Base-by-base conservation (phyloP, 2,329 filamentous ascomycete genomes). In the Mycosphaerella sp. region DNA sequence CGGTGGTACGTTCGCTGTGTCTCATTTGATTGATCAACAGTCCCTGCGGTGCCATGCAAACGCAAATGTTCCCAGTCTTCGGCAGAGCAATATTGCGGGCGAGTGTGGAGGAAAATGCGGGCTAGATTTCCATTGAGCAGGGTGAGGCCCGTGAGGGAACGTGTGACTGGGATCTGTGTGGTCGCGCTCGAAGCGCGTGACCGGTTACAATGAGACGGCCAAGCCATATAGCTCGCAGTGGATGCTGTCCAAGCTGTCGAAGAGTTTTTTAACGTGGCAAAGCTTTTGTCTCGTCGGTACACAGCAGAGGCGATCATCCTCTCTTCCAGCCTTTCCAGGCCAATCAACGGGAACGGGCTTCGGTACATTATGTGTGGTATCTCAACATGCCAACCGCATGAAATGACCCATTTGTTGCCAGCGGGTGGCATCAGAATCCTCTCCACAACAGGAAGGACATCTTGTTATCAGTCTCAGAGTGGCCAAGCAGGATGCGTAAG, bases 61-160 rank as follows among this genome's bases (percentile, higher is more conserved):
- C 1, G 2, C 4, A 6, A 3, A 4, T 32, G 3, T 32, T 6
- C 44, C 41, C 46, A 30, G 39, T 35, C 16, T 18, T 41, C 37
- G 28, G 45, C 45, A 49, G 21, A 41, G 32, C 16, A 41, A 18
- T 41, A 21, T 16, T 21, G 36, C n/a, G 36, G 10, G 35, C 25
- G 21, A 41, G 44, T 52, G 44, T 40, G 43, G 50, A 27, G 28
- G 21, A 21, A 21, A 36, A 32, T 52, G 50, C 50, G 50, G 50
- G 50, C 14, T 27, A 25, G 37, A 18, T 41, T 21, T 32, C 27
- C 48, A 32, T 28, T n/a, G 32, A 42, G 16, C 27, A 36, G 37
- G 18, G 44, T 46, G 50, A 21, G 6, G 21, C 21, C 21, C 6
- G 21, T 4, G 21, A 44, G 30, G 44, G 40, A 25, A 47, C 32